Base-by-base conservation (phyloP, 2,329 filamentous ascomycete genomes). In the Pyrenophora tritici-repentis region DNA sequence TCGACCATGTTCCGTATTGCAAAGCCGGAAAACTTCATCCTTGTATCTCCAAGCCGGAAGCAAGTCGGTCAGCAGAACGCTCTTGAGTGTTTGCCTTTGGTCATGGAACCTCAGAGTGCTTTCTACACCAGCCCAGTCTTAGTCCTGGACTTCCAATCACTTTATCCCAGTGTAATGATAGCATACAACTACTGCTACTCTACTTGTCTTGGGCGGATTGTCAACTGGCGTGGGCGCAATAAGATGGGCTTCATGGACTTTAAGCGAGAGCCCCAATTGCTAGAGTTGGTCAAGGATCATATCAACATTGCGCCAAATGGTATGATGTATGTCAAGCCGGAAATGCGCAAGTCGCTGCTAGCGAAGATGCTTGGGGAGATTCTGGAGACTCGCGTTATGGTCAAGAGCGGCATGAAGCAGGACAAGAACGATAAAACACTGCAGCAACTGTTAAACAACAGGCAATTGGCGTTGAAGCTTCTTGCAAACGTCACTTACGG, bases 161-260 rank as follows among this genome's bases (percentile, higher is more conserved):
- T 99, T 40, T 99, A 99, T 61, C 94, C 94, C 0, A 97, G 92
- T 73, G 87, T 97, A 53, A 97, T 99, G 91, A 97, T 99, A 68
- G 94, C 94, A 0, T 97, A 99, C 78, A 99, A 99, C 67, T 94
- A 97, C 70, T 99, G 94, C 76, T 99, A 99, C 70, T 97, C 94
- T 0, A 99, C 94, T 0, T 99, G 92, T 62, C 80, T 97, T 0
- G 94, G 94, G 0, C 85, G 94, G 24, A 86, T 96, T 33, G 84
- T 86, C 22, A 85, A 86, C 62, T 97, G 93, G 93, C 85, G 91
- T n/a, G 92, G 91, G 2, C 86, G 83, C 24, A 92, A 91, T 77
- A 96, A 97, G 75, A 91, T 99, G 88, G 94, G 94, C 0, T 96
- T 97, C 69, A 86, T 86, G 22, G 88, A 96, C 55, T 97, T 95